A percentile compares a stretch with the other conserved stretches of the same genome.
These are phyloP conservation scores for Penicillium vulpinum DNA, from an alignment of 2,329 filamentous ascomycete genomes.

Conservation along the genomic window DNA sequence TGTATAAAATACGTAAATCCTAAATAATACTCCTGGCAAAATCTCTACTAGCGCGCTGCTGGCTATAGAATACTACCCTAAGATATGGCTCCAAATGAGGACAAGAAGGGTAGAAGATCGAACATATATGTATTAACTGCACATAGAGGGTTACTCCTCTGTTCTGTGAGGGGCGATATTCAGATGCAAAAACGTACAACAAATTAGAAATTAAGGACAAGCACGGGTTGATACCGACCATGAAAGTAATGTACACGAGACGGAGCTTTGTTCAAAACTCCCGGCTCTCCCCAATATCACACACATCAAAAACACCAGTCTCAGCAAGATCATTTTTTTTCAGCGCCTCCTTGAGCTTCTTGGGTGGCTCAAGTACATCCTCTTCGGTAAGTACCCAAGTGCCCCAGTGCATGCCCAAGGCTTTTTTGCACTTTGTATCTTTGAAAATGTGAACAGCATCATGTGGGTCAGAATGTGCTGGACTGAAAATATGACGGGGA, in stretches of 20 bases:
- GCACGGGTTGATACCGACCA: not conserved
- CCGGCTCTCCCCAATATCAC: slow-evolving; percentile 78
- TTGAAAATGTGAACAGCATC: slow-evolving; percentile 87
- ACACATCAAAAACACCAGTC: slow-evolving; percentile 75
- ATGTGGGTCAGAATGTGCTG: slow-evolving; percentile 81
- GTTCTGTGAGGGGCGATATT: not conserved
- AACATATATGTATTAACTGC: not conserved
- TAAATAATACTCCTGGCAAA: no score
- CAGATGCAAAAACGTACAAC: not conserved
- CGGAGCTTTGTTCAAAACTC: slow-evolving; percentile 58
- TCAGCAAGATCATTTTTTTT: slow-evolving; percentile 66
- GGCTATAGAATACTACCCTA: no score
- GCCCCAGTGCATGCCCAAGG: slow-evolving; percentile 91
- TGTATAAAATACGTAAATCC: no score
- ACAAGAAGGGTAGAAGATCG: not conserved
- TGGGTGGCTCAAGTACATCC: slow-evolving; percentile 79
- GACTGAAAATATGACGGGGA: slow-evolving; percentile 64
- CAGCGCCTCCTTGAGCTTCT: slow-evolving; percentile 70
- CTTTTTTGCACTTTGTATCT: slow-evolving; percentile 74
- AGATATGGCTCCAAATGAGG: not conserved
- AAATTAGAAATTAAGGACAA: not conserved
- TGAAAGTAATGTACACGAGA: not conserved
- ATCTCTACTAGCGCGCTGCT: no score
- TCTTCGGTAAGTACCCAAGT: slow-evolving; percentile 83
- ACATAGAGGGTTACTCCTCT: not conserved